These are phyloP conservation scores for Dendryphion nanum DNA, from an alignment of 2,329 filamentous ascomycete species.

Conservation along the genomic window DNA sequence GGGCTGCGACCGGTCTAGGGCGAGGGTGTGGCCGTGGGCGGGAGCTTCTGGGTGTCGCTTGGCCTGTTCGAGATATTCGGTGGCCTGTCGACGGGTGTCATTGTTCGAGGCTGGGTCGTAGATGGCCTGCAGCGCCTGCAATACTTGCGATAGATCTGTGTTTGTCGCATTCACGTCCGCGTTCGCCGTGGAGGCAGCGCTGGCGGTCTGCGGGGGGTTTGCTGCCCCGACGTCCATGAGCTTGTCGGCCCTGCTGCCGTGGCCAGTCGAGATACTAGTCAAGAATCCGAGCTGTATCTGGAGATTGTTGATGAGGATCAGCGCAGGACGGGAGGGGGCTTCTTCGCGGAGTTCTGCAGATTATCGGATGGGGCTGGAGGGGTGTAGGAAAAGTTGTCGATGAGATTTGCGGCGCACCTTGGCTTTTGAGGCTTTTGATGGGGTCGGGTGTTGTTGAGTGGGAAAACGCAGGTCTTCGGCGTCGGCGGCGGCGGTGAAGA, in stretches of 20 bases:
- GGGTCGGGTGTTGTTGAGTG: neutral
- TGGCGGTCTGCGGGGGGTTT: slow-evolving; percentile 24
- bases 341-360: no score
- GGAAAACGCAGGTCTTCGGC: neutral
- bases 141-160: slow-evolving; percentile 62
- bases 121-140: slow-evolving; percentile 82
- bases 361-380: no score
- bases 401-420: neutral
- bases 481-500: neutral
- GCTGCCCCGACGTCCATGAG: slow-evolving; percentile 30
- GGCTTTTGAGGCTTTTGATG: neutral
- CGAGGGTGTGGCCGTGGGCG: slow-evolving; percentile 79
- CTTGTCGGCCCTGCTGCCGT: slow-evolving; percentile 18
- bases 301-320: no score
- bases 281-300: neutral
- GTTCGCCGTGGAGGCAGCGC: slow-evolving; percentile 12
- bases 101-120: slow-evolving; percentile 82
- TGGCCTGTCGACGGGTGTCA: slow-evolving; percentile 76
- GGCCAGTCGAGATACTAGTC: neutral
- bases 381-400: neutral
- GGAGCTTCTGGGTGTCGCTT: slow-evolving; percentile 79
- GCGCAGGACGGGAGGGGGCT: no score
- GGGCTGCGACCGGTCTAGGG: slow-evolving; percentile 70
- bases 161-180: slow-evolving; percentile 1
- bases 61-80: slow-evolving; percentile 79